Percentiles rank a stretch among this genome's conserved stretches.
phyloP scores from a whole-genome alignment of 2,329 filamentous ascomycete species.

The Botrytis squamosa region DNA sequence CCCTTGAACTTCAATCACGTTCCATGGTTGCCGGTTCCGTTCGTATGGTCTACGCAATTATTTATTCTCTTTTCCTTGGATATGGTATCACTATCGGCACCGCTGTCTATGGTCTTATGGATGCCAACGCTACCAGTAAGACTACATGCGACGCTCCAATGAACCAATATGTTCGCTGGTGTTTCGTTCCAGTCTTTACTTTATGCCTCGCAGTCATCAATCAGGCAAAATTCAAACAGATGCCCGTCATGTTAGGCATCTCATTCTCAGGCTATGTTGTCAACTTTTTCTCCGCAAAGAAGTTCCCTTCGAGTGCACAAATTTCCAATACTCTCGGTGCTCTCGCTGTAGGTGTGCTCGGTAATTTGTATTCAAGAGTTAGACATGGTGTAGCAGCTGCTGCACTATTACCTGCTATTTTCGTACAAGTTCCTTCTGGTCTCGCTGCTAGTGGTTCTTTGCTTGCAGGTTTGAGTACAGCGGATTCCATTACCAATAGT shows the following conservation, averaged over 20 bases:
- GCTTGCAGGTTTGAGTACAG: slow-evolving; percentile 56
- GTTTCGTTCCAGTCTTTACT: slow-evolving; percentile 73
- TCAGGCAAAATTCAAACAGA: slow-evolving; percentile 78
- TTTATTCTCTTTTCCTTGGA: slow-evolving; percentile 57
- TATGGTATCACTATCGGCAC: slow-evolving; percentile 58
- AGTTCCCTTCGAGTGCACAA: slow-evolving; percentile 68
- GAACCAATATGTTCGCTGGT: slow-evolving; percentile 57
- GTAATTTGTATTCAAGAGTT: slow-evolving; percentile 70
- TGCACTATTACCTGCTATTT: slow-evolving; percentile 83
- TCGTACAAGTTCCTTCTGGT: slow-evolving; percentile 64
- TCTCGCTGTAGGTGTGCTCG: slow-evolving; percentile 71
- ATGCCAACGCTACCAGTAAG: slow-evolving; percentile 47
- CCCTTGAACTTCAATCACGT: slow-evolving; percentile 55
- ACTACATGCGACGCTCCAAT: slow-evolving; percentile 50
- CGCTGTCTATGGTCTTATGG: slow-evolving; percentile 53
- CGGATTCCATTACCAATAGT: slow-evolving; percentile 51
- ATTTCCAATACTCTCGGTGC: slow-evolving; percentile 76
- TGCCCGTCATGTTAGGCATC: slow-evolving; percentile 74
- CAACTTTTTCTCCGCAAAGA: slow-evolving; percentile 68
- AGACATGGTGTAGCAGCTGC: slow-evolving; percentile 70
- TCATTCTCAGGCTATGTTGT: slow-evolving; percentile 72
- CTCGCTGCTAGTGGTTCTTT: slow-evolving; percentile 60
- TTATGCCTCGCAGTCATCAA: slow-evolving; percentile 74
- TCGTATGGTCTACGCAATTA: slow-evolving; percentile 58
- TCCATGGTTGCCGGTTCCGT: slow-evolving; percentile 57